Evolutionary conservation across 371 early-diverging fungal genomes (phyloP).

Genomic region (Saksenaea vasiformis): DNA sequence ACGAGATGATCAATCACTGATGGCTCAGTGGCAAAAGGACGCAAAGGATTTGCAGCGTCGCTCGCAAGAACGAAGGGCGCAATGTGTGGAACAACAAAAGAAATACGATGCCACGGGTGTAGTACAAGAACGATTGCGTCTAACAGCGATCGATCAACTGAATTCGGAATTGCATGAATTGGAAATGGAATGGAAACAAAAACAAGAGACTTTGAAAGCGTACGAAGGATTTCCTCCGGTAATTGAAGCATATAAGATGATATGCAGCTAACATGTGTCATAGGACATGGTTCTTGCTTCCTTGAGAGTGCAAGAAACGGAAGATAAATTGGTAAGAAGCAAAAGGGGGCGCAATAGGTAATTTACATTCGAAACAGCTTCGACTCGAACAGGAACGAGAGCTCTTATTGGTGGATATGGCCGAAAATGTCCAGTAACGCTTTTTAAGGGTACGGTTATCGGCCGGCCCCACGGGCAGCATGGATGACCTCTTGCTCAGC

Average conservation of each 20-base stretch:
- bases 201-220: conserved; percentile 10
- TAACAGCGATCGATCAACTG: conserved; percentile 13
- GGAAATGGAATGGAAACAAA: conserved; percentile 7
- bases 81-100: conserved; percentile 12
- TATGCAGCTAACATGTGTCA: not conserved
- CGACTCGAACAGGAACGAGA: conserved; percentile 16
- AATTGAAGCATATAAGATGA: conserved; percentile 1
- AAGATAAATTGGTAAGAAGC: conserved; percentile 17
- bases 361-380: not conserved
- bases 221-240: conserved; percentile 21
- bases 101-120: conserved; percentile 13
- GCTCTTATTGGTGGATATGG: conserved; percentile 17
- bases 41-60: conserved; percentile 7
- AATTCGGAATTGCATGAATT: not conserved
- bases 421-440: conserved; percentile 13
- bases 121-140: conserved; percentile 15
- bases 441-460: not conserved
- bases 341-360: not conserved
- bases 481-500: too few relatives aligned
- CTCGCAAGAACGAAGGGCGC: conserved; percentile 4
- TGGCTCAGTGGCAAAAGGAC: conserved; percentile 7
- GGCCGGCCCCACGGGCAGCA: not conserved
- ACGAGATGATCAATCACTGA: not conserved
- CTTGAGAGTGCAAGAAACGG: conserved; percentile 9
- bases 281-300: conserved; percentile 25